Base-by-base conservation (phyloP, 331 rosid genomes). In the Spiraea crenata region DNA sequence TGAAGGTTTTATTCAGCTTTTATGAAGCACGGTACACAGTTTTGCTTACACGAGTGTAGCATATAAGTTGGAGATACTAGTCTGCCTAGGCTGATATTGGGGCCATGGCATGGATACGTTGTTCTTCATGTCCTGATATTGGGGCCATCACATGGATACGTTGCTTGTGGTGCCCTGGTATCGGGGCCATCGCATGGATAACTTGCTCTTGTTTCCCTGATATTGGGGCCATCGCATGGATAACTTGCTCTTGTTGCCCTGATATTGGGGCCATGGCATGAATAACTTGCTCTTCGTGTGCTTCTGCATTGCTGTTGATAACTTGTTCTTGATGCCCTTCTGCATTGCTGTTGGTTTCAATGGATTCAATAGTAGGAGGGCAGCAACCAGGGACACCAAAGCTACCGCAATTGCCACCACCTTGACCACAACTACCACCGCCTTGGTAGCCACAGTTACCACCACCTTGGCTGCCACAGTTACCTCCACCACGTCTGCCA, bases 71-170 rank as follows among this genome's bases (percentile, higher is more conserved):
- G 13, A 58, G 54, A 34, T 47, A 46, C 40, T 35, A 10, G 34
- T 63, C 70, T 37, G 35, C 41, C 74, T 49, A 77, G 41, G 19
- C 31, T 46, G 63, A 17, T 47, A 6, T 13, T 51, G 82, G 81
- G 20, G 79, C 35, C 63, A 13, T 58, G 63, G 44, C 44, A 25
- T 25, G 31, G 31, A 25, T 25, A 25, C 31, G 31, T 25, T 25
- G 31, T 2, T 25, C 31, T 25, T 25, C 1, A 25, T 25, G 31
- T 25, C 31, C 31, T 25, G 31, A 25, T 25, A 2, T 25, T 25
- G 31, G 31, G 31, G 31, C 31, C 31, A 25, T 25, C 1, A n/a
- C n/a, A 25, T 25, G 31, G 31, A 25, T 25, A 25, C 31, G 31
- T 25, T 25, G 31, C 31, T 25, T 2, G 1, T 25, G 31, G 2